Conservation (phyloP, 306 rosid genomes). For the Geum urbanum region DNA sequence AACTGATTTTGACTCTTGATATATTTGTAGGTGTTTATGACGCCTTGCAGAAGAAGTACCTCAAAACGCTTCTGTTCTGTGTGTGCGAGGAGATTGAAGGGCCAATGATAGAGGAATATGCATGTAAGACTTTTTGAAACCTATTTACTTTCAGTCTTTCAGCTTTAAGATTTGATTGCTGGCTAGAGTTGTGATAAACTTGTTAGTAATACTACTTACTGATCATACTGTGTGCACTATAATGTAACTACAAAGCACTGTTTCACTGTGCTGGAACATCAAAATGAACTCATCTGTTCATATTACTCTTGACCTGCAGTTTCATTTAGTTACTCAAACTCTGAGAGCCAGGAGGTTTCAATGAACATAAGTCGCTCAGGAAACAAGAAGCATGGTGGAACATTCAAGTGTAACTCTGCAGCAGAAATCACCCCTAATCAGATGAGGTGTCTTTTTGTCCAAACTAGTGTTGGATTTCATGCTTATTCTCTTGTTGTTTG, state of each 20-base stretch:
- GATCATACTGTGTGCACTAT: background rate
- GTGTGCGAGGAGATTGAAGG: constrained; percentile 83
- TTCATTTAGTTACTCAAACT: constrained; percentile 75
- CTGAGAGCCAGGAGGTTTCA: constrained; percentile 75
- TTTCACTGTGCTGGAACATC: background rate
- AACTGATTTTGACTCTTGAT: background rate
- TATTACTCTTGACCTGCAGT: constrained; percentile 40
- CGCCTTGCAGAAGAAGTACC: constrained; percentile 78
- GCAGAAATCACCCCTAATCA: constrained; percentile 87
- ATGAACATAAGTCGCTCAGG: constrained; percentile 83
- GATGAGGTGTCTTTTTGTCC: constrained; percentile 53
- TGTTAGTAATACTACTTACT: background rate
- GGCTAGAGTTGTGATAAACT: background rate
- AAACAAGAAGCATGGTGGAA: constrained; percentile 65
- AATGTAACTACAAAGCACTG: background rate
- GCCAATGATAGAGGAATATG: constrained; percentile 95
- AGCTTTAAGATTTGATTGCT: background rate
- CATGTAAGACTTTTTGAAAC: constrained; percentile 50
- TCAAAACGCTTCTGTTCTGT: constrained; percentile 78
- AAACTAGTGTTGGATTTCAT: constrained; percentile 16
- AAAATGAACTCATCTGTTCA: constrained; percentile 11
- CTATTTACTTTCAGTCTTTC: constrained; percentile 1
- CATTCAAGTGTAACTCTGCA: constrained; percentile 70
- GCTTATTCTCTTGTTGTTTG: constrained; percentile 3
- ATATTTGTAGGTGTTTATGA: constrained; percentile 72